Conservation (phyloP, 176 grass and related monocot species). For the Raddia guianensis region DNA sequence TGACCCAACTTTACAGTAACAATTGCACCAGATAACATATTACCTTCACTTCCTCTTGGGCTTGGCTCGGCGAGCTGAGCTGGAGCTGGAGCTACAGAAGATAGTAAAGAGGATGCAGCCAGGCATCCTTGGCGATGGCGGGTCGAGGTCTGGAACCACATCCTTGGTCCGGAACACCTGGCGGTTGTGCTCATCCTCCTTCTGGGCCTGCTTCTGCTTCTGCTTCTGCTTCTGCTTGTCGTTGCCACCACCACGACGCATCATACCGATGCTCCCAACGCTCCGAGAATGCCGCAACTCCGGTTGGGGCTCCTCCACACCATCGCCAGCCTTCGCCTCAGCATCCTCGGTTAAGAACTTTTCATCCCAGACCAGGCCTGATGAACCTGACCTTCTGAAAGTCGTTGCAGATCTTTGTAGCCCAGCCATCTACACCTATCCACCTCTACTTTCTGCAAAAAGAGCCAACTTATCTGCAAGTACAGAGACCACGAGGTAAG, state of each 20-base stretch:
- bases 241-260: neutral
- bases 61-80: constrained; percentile 26
- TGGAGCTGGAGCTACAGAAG: constrained; percentile 46
- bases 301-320: constrained; percentile 22
- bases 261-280: constrained; percentile 57
- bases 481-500: constrained; percentile 12
- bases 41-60: constrained; percentile 43
- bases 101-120: constrained; percentile 77
- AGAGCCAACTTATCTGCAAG: constrained; percentile 39
- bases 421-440: constrained; percentile 57
- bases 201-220: constrained; percentile 34
- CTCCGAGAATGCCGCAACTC: constrained; percentile 72
- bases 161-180: constrained; percentile 66
- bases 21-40: neutral
- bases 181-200: constrained; percentile 29
- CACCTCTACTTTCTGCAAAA: constrained; percentile 23
- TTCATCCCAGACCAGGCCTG: constrained; percentile 81
- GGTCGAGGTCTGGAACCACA: constrained; percentile 66
- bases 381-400: constrained; percentile 88
- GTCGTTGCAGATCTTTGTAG: constrained; percentile 83
- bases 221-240: constrained; percentile 30
- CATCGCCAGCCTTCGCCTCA: constrained; percentile 25
- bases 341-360: constrained; percentile 56
- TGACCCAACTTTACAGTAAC: constrained; percentile 30
- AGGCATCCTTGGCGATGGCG: constrained; percentile 72